Conservation (phyloP, 148 eudicot species). For the Diospyros lotus region DNA sequence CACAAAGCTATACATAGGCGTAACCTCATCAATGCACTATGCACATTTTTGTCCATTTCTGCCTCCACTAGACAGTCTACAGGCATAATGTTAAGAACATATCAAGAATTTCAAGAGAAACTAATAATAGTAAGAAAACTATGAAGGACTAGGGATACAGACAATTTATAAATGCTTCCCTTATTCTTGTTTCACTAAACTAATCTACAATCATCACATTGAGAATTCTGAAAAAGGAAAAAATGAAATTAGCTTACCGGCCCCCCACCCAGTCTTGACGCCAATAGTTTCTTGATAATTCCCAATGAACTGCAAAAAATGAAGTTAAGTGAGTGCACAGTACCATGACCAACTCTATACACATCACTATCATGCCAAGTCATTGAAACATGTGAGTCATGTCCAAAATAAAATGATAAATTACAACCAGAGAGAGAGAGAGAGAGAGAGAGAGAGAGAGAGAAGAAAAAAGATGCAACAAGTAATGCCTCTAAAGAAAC, state of each 20-base stretch:
- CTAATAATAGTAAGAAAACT: too few relatives aligned
- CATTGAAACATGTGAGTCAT: neutral
- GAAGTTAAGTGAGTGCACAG: conserved; percentile 2
- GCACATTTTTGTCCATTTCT: neutral
- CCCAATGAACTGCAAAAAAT: conserved; percentile 64
- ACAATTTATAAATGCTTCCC: too few relatives aligned
- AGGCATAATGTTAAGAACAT: neutral
- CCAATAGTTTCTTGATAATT: conserved; percentile 78
- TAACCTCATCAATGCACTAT: neutral
- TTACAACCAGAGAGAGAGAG: neutral
- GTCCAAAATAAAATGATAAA: neutral
- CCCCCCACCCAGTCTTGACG: conserved; percentile 82
- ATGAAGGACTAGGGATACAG: too few relatives aligned
- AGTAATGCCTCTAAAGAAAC: neutral
- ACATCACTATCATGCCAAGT: neutral
- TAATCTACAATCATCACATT: too few relatives aligned
- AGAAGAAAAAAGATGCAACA: too few relatives aligned
- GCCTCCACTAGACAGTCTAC: neutral
- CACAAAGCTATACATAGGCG: neutral
- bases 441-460: too few relatives aligned
- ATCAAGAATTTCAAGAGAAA: too few relatives aligned
- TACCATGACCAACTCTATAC: neutral
- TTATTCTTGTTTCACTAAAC: too few relatives aligned
- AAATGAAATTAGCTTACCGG: conserved; percentile 43
- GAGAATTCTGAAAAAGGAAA: neutral